phyloP scores from a whole-genome alignment of 805 yeast species.

The Candida germanica region DNA sequence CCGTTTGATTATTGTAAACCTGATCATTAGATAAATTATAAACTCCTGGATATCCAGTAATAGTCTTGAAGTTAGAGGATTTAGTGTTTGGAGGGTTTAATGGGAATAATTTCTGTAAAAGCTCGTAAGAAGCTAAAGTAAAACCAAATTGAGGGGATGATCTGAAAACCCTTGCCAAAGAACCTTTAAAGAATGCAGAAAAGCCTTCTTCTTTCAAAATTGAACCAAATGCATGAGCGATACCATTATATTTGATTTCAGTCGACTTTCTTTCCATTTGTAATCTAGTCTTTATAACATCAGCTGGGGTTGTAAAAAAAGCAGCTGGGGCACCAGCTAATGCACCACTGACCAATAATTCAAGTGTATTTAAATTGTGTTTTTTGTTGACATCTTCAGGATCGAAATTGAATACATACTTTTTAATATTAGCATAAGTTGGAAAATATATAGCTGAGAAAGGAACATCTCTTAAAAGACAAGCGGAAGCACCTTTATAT shows the following conservation, averaged over 20 bases:
- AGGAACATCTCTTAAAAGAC: constrained; percentile 92
- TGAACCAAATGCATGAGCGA: constrained; percentile 69
- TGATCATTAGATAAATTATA: constrained; percentile 43
- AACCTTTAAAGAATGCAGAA: constrained; percentile 90
- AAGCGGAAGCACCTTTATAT: constrained; percentile 89
- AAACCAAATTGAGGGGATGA: constrained; percentile 98
- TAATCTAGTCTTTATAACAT: constrained; percentile 91
- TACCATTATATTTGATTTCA: constrained; percentile 73
- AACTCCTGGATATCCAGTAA: constrained; percentile 45
- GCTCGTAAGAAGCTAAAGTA: constrained; percentile 94
- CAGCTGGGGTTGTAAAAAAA: constrained; percentile 92
- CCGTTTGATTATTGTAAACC: constrained; percentile 40
- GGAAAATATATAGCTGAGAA: constrained; percentile 97
- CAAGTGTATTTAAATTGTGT: constrained; percentile 71
- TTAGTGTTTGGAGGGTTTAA: constrained; percentile 49
- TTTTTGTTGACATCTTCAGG: constrained; percentile 61
- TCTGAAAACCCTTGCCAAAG: constrained; percentile 88
- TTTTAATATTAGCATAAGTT: constrained; percentile 89
- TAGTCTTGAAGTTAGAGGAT: constrained; percentile 42
- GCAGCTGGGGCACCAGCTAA: constrained; percentile 98
- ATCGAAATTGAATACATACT: constrained; percentile 76
- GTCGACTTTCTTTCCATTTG: constrained; percentile 80
- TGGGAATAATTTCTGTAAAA: constrained; percentile 78
- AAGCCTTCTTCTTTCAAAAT: constrained; percentile 82
- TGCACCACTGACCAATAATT: constrained; percentile 83